Percentiles rank a stretch among this genome's conserved stretches.
These are phyloP conservation scores for Dactylellina sp. DNA, from an alignment of 2,329 filamentous ascomycete species.

Conservation along the genomic window DNA sequence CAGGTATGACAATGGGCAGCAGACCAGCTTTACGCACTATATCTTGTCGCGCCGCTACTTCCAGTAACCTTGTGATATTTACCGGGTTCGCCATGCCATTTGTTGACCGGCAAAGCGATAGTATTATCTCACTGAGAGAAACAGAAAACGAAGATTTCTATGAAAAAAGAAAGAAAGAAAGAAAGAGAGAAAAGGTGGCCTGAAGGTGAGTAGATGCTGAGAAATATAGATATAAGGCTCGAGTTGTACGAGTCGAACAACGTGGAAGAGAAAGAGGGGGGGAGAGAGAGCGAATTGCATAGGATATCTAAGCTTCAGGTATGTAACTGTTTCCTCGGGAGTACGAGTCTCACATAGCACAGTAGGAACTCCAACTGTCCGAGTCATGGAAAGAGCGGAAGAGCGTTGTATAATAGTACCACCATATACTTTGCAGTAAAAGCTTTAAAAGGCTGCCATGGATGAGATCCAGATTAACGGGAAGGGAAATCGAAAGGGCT, in stretches of 20 bases:
- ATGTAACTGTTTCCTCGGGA: too few relatives aligned
- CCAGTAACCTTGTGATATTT: slow-evolving; percentile 36
- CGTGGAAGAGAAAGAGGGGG: too few relatives aligned
- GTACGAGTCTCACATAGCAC: too few relatives aligned
- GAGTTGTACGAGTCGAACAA: too few relatives aligned
- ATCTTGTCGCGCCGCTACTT: slow-evolving; percentile 18
- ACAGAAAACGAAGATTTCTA: background rate
- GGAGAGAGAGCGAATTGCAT: too few relatives aligned
- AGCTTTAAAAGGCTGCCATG: background rate
- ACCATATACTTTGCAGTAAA: too few relatives aligned
- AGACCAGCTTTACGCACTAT: slow-evolving; percentile 22
- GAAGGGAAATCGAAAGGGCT: background rate
- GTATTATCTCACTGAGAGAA: too few relatives aligned
- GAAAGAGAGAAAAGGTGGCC: slow-evolving; percentile 6
- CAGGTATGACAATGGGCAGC: slow-evolving; percentile 34
- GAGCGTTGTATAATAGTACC: too few relatives aligned
- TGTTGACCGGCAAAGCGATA: background rate
- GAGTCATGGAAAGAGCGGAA: too few relatives aligned
- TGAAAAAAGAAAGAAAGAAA: background rate
- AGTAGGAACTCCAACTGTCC: too few relatives aligned
- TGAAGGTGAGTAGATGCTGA: background rate
- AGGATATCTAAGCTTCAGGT: too few relatives aligned
- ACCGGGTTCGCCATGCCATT: slow-evolving; percentile 33
- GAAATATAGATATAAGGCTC: background rate
- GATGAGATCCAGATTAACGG: background rate